phyloP scores from a whole-genome alignment of 2,329 filamentous ascomycete species.

The Cordyceps pruinosa region DNA sequence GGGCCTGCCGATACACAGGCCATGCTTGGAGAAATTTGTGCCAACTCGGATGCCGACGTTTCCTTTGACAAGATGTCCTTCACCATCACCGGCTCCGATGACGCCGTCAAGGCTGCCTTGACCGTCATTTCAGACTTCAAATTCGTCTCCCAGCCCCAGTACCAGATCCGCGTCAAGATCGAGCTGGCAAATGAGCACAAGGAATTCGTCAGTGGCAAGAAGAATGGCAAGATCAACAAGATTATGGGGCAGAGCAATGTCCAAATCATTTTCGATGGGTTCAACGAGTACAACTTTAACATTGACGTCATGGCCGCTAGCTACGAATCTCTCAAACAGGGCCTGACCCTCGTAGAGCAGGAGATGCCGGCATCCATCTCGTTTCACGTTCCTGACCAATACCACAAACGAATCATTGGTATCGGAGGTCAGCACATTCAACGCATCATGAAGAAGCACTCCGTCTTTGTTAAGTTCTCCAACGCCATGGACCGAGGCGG shows the following conservation, averaged over 20 bases:
- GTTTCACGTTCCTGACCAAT: conserved; percentile 97
- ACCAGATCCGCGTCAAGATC: conserved; percentile 95
- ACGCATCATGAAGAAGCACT: conserved; percentile 99
- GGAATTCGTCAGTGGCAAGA: conserved; percentile 98
- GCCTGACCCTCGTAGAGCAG: conserved; percentile 87
- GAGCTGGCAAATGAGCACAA: conserved; percentile 99
- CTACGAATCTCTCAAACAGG: conserved; percentile 92
- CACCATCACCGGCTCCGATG: conserved; percentile 89
- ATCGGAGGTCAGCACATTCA: conserved; percentile 98
- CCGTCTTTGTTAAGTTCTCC: conserved; percentile 98
- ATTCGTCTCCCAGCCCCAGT: conserved; percentile 79
- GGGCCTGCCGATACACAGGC: conserved; percentile 67
- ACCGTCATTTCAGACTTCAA: conserved; percentile 87
- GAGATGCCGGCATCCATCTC: conserved; percentile 99
- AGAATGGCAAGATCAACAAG: conserved; percentile 99
- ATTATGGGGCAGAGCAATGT: conserved; percentile 99
- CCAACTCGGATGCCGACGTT: conserved; percentile 90
- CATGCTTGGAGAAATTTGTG: conserved; percentile 95
- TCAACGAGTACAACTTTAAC: conserved; percentile 99
- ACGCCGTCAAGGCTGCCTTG: conserved; percentile 92
- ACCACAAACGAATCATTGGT: conserved; percentile 98
- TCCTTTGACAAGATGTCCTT: conserved; percentile 93
- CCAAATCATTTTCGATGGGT: conserved; percentile 97
- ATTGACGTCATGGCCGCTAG: conserved; percentile 91
- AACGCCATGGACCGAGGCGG: conserved; percentile 97